Evolutionary conservation across 495 filamentous ascomycete genomes (phyloP), one percentile per base, ranked within the genome.

Genomic region (Trichoderma gamsii): DNA sequence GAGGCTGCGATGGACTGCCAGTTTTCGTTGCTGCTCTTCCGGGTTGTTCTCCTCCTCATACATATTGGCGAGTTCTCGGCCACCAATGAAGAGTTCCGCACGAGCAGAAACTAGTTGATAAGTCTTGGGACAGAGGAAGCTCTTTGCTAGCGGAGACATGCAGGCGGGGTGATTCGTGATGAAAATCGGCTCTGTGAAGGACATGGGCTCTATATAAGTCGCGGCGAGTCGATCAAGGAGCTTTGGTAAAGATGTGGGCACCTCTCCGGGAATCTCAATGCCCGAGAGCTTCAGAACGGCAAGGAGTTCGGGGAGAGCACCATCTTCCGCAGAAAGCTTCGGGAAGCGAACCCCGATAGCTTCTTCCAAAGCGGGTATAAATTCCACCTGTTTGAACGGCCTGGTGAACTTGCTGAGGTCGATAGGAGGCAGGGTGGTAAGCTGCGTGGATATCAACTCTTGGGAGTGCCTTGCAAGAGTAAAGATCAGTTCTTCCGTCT

Each of bases 21-120:
- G 94, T 76, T 98, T 99, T 66, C 87, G 82, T 27, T 92, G 83
- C 76, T 99, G 95, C 69, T 89, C 91, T 38, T 87, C 87, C 0
- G 95, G 96, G 59, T 91, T 91, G 77, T 98, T 99, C 78, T 99
- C 95, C 79, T 99, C 95, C 78, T 99, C 95, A 80, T 99, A 99
- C 73, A 90, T 92, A 76, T 99, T 99, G 11, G 94, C 90, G 41
- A 96, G 79, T 73, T 99, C 95, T 61, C 83, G 82, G 16, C 89
- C 87, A 51, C 84, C 75, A 73, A 97, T 85, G 79, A 97, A 98
- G 46, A 99, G 86, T 76, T 99, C 95, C 3, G 89, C 90, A 51
- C 95, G 88, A 3, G 92, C 90, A 3, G 92, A 88, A 11, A 87
- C 78, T 9, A 76, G 67, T 70, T 96, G 92, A n/a, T 82, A 77